Evolutionary conservation across 163 green algal species (phyloP), one percentile per base, ranked within the genome.

Genomic region (Prototheca wickerhamii): DNA sequence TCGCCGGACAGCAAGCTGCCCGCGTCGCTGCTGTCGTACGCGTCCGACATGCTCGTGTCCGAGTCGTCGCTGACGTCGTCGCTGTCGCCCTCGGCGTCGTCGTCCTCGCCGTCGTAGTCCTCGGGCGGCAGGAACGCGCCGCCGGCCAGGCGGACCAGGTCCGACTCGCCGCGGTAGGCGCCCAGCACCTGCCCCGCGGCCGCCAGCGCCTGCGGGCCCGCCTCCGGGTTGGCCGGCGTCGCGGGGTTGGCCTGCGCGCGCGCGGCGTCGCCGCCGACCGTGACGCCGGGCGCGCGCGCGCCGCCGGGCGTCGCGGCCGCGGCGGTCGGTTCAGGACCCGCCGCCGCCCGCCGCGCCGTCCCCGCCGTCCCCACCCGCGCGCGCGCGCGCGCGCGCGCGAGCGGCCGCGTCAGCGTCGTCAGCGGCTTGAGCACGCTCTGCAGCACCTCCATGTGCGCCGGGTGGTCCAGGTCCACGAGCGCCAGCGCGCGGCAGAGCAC

Each of bases 401-500:
- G 63, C 25, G 73, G 35, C 1, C 90, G 80, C 1, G 90, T 94
- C 28, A 96, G 75, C 40, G 88, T 71, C 72, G 96, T 89, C 58
- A 96, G 70, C 0, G 86, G 81, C 51, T 86, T 87, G 32, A 96
- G 70, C 3, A 91, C 71, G 23, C 72, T 58, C 56, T 74, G 76
- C 17, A 62, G 31, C 7, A 82, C 80, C 69, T 89, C 69, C 61
- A 79, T 25, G 12, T 33, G 73, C 46, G 46, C 69, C 25, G 87
- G 84, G 78, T 96, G 86, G 50, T 94, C 76, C 4, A 84, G 72
- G 70, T 95, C 84, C 23, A 96, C 49, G 23, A 73, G 35, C 20
- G 70, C 58, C n/a, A 97, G 76, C n/a, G 77, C 77, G 23, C 63
- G 60, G 0, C 74, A 78, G 23, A 97, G 78, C 15, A 84, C 82